Percentiles rank a stretch among this genome's conserved stretches.
Conservation (phyloP, 371 early-diverging fungal species). For the Choanephora cucurbitarum region DNA sequence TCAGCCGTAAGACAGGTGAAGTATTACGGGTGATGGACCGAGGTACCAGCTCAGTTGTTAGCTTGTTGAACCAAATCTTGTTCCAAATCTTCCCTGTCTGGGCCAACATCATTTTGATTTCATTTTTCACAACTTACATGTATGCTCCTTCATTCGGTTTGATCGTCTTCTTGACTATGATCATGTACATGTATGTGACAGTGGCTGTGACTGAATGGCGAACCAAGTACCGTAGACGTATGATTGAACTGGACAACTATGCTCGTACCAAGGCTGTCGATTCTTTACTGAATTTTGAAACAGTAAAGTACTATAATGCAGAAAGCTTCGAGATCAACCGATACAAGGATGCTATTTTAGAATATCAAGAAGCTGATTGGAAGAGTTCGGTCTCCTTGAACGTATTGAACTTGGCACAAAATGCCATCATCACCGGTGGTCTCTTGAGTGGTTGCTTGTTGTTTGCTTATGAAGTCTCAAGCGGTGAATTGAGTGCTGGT, state of each 20-base stretch:
- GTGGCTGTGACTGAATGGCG: slow-evolving; percentile 92
- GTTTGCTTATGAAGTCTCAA: slow-evolving; percentile 75
- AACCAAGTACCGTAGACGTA: slow-evolving; percentile 76
- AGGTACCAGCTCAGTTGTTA: slow-evolving; percentile 82
- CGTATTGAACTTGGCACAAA: slow-evolving; percentile 83
- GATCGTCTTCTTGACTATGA: slow-evolving; percentile 87
- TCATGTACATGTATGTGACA: slow-evolving; percentile 80
- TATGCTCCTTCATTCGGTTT: slow-evolving; percentile 72
- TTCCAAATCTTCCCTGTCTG: slow-evolving; percentile 90
- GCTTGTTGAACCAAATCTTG: slow-evolving; percentile 78
- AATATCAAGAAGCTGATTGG: slow-evolving; percentile 84
- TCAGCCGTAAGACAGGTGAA: slow-evolving; percentile 93
- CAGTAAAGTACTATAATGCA: slow-evolving; percentile 87
- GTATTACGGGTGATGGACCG: slow-evolving; percentile 87
- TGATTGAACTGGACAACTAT: slow-evolving; percentile 76
- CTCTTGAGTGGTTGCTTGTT: slow-evolving; percentile 74
- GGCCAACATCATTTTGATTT: slow-evolving; percentile 83
- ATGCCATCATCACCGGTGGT: slow-evolving; percentile 81
- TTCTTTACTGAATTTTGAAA: slow-evolving; percentile 93
- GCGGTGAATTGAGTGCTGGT: slow-evolving; percentile 73
- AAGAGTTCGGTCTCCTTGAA: slow-evolving; percentile 69
- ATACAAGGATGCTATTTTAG: slow-evolving; percentile 72
- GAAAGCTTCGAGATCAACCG: slow-evolving; percentile 78
- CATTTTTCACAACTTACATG: slow-evolving; percentile 68
- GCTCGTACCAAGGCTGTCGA: slow-evolving; percentile 84